A percentile compares a stretch with the other conserved stretches of the same genome.
Evolutionary conservation across 345 rosid species (phyloP).

Genomic region (Linum trigynum): DNA sequence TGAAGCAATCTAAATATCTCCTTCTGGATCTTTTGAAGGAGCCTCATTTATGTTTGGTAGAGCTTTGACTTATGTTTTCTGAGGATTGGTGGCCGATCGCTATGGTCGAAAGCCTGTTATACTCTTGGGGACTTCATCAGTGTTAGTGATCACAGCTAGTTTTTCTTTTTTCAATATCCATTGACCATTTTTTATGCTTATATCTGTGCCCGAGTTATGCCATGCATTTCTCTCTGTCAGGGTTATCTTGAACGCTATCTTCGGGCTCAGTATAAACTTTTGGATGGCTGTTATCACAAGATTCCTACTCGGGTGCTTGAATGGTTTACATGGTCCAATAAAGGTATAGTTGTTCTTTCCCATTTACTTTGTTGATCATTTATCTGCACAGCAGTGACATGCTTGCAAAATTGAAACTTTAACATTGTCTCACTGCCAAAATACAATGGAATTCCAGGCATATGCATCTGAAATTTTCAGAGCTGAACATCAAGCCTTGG

Average conservation of each 20-base stretch:
- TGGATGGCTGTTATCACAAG: constrained; percentile 61
- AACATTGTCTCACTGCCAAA: background rate
- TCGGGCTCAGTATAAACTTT: constrained; percentile 52
- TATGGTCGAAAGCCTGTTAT: constrained; percentile 75
- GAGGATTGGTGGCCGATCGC: constrained; percentile 73
- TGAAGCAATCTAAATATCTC: background rate
- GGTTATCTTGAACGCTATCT: constrained; percentile 51
- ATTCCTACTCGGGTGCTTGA: constrained; percentile 55
- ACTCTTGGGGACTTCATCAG: constrained; percentile 37
- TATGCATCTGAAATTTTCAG: constrained; percentile 70
- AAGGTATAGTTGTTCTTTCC: constrained; percentile 28
- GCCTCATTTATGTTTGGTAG: constrained; percentile 85
- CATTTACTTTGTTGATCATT: background rate
- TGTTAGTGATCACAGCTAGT: constrained; percentile 25
- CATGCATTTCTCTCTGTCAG: constrained; percentile 20
- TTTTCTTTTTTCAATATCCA: background rate
- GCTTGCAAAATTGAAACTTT: background rate
- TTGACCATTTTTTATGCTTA: background rate
- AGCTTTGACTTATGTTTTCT: constrained; percentile 59
- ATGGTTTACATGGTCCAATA: constrained; percentile 54
- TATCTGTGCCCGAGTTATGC: background rate
- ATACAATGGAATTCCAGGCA: constrained; percentile 40
- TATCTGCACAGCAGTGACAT: background rate
- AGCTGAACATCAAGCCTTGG: constrained; percentile 55
- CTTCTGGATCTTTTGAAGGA: constrained; percentile 29